Percentiles rank a stretch among this genome's conserved stretches.
phyloP scores from a whole-genome alignment of 2,329 filamentous ascomycete genomes.

The Aspergillus brunneoviolaceus region DNA sequence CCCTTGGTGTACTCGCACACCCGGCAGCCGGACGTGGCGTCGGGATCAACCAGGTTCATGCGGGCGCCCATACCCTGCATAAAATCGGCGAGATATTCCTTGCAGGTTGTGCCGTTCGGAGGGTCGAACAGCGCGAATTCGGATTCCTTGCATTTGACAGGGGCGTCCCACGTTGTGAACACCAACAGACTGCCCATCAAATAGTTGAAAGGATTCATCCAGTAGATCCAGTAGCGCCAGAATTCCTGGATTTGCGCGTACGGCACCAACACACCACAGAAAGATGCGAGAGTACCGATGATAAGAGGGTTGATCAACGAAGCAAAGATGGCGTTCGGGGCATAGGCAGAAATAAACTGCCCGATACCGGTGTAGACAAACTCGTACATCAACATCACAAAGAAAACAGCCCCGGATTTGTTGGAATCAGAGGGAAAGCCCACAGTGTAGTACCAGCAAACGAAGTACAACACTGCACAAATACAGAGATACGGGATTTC shows the following conservation, averaged over 20 bases:
- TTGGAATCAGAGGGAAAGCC: conserved; percentile 47
- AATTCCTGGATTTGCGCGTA: conserved; percentile 31
- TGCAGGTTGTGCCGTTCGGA: conserved; percentile 53
- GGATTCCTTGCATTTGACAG: conserved; percentile 24
- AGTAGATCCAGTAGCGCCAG: conserved; percentile 37
- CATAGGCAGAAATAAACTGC: conserved; percentile 76
- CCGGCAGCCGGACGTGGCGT: conserved; percentile 54
- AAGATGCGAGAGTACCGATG: conserved; percentile 47
- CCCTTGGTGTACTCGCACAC: conserved; percentile 63
- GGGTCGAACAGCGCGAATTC: conserved; percentile 30
- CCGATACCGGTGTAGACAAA: conserved; percentile 70
- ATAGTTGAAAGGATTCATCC: conserved; percentile 33
- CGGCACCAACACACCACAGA: conserved; percentile 33
- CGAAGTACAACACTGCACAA: conserved; percentile 64
- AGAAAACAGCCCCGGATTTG: conserved; percentile 52
- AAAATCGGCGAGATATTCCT: conserved; percentile 57
- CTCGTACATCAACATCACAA: conserved; percentile 73
- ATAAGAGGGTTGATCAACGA: conserved; percentile 74
- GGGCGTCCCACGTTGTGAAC: conserved; percentile 26
- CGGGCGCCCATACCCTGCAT: conserved; percentile 47
- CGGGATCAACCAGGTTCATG: conserved; percentile 60
- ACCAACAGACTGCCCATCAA: conserved; percentile 31
- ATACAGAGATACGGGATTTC: conserved; percentile 69
- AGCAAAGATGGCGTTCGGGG: conserved; percentile 65
- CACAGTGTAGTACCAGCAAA: conserved; percentile 71